Percentiles rank a stretch among this genome's conserved stretches.
Evolutionary conservation across 1,284 basidiomycete genomes (phyloP).

Genomic region (Limonomyces culmigenus): DNA sequence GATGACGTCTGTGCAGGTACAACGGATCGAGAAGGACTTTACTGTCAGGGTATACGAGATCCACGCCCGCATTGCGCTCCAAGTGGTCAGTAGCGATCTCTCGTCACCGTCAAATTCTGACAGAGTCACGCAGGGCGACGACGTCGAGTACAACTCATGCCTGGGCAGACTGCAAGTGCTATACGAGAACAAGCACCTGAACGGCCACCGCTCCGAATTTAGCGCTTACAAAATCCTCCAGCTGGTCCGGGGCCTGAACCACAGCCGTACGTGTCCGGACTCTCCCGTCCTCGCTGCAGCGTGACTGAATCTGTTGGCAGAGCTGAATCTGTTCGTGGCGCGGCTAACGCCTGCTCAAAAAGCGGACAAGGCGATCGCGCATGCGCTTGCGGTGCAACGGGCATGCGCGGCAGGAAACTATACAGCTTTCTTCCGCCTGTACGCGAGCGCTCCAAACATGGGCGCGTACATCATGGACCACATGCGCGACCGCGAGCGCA

Average conservation of each 20-base stretch:
- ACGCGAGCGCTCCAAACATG: conserved; percentile 85
- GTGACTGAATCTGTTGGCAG: conserved; percentile 23
- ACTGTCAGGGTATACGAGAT: conserved; percentile 97
- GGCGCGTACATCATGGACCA: conserved; percentile 99
- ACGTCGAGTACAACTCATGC: conserved; percentile 99
- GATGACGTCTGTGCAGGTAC: conserved; percentile 47
- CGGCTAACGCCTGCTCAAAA: conserved; percentile 88
- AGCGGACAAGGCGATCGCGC: conserved; percentile 60
- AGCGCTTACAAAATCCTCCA: conserved; percentile 96
- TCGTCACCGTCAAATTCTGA: too few relatives aligned
- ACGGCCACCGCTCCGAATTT: conserved; percentile 88
- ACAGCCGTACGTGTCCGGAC: conserved; percentile 49
- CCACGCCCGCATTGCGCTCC: conserved; percentile 92
- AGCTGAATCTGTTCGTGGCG: conserved; percentile 90
- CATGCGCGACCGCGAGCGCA: conserved; percentile 85
- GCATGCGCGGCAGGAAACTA: conserved; percentile 90
- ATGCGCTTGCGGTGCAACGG: conserved; percentile 81
- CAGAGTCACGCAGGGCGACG: conserved; percentile 70
- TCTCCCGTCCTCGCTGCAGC: conserved; percentile 4
- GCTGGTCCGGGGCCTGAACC: conserved; percentile 86
- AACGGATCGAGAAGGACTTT: conserved; percentile 98
- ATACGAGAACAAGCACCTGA: conserved; percentile 86
- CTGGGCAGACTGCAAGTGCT: conserved; percentile 82
- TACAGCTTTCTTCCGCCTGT: conserved; percentile 79
- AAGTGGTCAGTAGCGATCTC: conserved; percentile 72